A percentile compares a stretch with the other conserved stretches of the same genome.
Conservation (phyloP, 1,284 basidiomycete genomes). For the Boletus sp. region DNA sequence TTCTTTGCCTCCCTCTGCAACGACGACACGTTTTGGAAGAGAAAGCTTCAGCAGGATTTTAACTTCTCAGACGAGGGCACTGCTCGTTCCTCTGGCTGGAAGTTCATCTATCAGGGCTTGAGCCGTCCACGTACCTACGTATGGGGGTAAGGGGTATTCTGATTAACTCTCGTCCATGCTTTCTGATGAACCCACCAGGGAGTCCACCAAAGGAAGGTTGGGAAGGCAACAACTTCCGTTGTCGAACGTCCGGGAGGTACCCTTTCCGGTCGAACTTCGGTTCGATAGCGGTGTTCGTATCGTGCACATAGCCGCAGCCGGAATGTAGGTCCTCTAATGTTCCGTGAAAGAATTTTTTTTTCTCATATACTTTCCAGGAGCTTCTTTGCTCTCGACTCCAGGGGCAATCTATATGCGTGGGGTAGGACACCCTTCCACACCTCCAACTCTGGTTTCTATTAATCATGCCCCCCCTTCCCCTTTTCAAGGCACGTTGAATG, state of each 20-base stretch:
- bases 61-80: constrained; percentile 69
- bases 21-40: constrained; percentile 81
- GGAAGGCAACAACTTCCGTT: constrained; percentile 45
- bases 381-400: constrained; percentile 74
- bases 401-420: constrained; percentile 78
- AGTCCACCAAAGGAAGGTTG: constrained; percentile 54
- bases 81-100: constrained; percentile 72
- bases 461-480: constrained; percentile 28
- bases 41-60: constrained; percentile 68
- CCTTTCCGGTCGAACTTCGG: constrained; percentile 58
- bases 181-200: constrained; percentile 38
- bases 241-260: constrained; percentile 40
- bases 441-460: constrained; percentile 3
- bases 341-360: constrained; percentile 5
- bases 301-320: constrained; percentile 72
- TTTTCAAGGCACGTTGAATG: constrained; percentile 61
- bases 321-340: constrained; percentile 54
- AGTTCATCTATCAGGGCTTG: constrained; percentile 73
- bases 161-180: neutral
- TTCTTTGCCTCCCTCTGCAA: constrained; percentile 54
- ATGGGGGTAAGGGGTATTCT: constrained; percentile 63
- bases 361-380: constrained; percentile 49
- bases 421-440: constrained; percentile 42
- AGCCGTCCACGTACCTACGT: constrained; percentile 59
- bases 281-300: constrained; percentile 56